These are phyloP conservation scores for Cryphonectria japonica DNA, from an alignment of 2,329 filamentous ascomycete species.

Conservation along the genomic window DNA sequence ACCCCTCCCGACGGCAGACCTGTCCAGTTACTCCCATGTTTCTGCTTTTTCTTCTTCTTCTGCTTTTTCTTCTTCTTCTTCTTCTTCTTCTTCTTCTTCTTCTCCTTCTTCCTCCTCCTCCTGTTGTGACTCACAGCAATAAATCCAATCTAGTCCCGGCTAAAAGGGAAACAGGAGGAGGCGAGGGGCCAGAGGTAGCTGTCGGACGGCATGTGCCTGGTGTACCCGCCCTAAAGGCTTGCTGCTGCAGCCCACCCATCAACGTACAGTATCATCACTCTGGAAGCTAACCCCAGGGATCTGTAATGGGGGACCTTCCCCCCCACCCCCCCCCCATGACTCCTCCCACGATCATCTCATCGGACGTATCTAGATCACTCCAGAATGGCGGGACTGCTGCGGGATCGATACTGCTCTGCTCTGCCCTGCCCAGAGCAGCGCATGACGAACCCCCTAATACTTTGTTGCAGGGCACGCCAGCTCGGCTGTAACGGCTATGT, in stretches of 20 bases:
- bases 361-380: slow-evolving; percentile 28
- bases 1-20: background rate
- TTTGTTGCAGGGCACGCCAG: background rate
- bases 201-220: slow-evolving; percentile 17
- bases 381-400: slow-evolving; percentile 23
- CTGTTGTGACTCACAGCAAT: background rate
- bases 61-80: too few species aligned
- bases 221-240: slow-evolving; percentile 16
- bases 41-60: background rate
- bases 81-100: too few species aligned
- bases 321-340: too few species aligned
- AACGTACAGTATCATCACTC: background rate
- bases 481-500: slow-evolving; percentile 10
- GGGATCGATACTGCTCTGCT: background rate
- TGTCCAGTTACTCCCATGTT: background rate
- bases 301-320: slow-evolving; percentile 10
- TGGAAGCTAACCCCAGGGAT: slow-evolving; percentile 12
- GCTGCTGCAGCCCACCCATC: slow-evolving; percentile 15
- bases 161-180: background rate
- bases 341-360: slow-evolving; percentile 27
- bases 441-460: slow-evolving; percentile 4
- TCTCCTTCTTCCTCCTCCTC: background rate
- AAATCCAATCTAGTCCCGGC: too few species aligned
- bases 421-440: background rate
- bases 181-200: background rate